Evolutionary conservation across 352 stramenopile species (phyloP), one percentile per base, ranked within the genome.

Genomic region (Pythium aphanidermatum): DNA sequence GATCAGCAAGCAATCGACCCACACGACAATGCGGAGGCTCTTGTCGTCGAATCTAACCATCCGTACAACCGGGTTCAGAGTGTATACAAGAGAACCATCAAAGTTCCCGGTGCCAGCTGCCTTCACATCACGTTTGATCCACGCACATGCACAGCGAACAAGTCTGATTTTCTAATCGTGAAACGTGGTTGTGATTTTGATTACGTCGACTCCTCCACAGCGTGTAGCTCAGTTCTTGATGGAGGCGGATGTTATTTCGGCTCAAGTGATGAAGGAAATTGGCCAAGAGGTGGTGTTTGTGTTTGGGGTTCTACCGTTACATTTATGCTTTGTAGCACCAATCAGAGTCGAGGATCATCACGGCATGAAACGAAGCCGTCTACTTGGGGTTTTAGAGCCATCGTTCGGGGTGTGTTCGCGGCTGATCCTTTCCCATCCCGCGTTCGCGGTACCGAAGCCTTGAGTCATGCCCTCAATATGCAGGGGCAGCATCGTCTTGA

Each of bases 61-160:
- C 78, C 78, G 23, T 91, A 88, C 58, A 79, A 52, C 26, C 59
- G 74, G 34, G 68, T 48, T 10, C 71, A 86, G 38, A 63, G 74
- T 28, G 61, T 74, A 13, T 71, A 86, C 51, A 70, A 74, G 5
- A 74, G 77, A 33, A 65, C 82, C 17, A 53, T 88, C 19, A 60
- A 60, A 10, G 69, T 86, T 41, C 60, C 73, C 45, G 71, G 69
- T 17, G 75, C 78, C 2, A 72, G 43, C 6, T 55, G 68, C 12
- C 38, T 91, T 7, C 71, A 81, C 24, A 82, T 87, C 29, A 63
- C 82, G 19, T 91, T 91, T 51, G 78, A 91, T 16, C 58, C 62
- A 30, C 67, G 65, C 5, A 86, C 68, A 26, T 65, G 63, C 29
- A 91, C 78, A 17, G 59, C 68, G 5, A 63, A 68, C 33, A 68